phyloP scores from a whole-genome alignment of 352 stramenopile species.

The Phytopythium ostracodes region DNA sequence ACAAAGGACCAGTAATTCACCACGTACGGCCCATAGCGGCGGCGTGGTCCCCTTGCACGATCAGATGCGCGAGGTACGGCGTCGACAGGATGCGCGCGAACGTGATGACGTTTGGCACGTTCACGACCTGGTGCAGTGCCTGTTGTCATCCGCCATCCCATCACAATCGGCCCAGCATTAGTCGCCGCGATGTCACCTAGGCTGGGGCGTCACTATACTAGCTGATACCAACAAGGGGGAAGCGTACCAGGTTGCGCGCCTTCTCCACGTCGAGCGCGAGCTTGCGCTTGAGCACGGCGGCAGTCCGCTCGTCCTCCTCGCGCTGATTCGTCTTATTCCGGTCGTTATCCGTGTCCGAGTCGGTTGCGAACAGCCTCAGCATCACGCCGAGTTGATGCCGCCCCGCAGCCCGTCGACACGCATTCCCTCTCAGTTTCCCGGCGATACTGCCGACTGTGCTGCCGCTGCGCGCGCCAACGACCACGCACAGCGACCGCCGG shows the following conservation, averaged over 20 bases:
- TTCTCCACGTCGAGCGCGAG: constrained; percentile 50
- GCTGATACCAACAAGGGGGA: background rate
- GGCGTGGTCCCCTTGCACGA: constrained; percentile 62
- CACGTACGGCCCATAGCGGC: constrained; percentile 59
- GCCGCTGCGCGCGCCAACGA: background rate
- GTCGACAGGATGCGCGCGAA: constrained; percentile 69
- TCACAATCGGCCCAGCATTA: background rate
- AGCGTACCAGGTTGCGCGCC: constrained; percentile 35
- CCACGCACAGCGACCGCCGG: background rate
- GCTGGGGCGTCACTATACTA: background rate
- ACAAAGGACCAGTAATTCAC: too few relatives aligned
- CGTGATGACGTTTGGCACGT: constrained; percentile 81
- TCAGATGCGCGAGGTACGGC: constrained; percentile 72
- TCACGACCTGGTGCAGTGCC: constrained; percentile 71
- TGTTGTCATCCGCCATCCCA: constrained; percentile 6
- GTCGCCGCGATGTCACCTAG: background rate
- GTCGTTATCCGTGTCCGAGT: background rate
- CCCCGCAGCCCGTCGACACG: background rate
- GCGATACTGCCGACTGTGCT: background rate
- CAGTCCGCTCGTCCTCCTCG: constrained; percentile 25
- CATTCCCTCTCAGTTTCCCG: background rate
- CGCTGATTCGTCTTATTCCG: background rate
- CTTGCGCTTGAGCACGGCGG: constrained; percentile 37
- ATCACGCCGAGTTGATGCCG: background rate
- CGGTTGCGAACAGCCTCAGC: background rate